Base-by-base conservation (phyloP, 1,139 yeast species). In the Taiozyma sp. region DNA sequence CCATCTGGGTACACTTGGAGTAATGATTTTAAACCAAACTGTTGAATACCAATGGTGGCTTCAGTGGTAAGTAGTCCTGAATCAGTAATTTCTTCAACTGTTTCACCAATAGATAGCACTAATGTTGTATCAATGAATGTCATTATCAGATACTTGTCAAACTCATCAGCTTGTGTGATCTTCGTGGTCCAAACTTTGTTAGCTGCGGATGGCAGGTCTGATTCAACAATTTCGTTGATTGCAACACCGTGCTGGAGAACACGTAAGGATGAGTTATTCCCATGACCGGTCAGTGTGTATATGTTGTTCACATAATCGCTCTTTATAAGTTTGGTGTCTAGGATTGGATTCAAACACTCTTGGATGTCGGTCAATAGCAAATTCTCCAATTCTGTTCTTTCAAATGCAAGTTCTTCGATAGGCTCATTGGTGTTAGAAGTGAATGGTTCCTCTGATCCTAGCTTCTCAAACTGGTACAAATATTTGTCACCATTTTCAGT, bases 1-100 rank as follows among this genome's bases (percentile, higher is more conserved):
- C 95, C 96, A 56, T 80, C 76, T 0, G 82, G 61, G 64, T 88
- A 87, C 1, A 92, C 76, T 64, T 93, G 99, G 4, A 86, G 78
- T 0, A 91, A 67, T 0, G 95, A 80, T 12, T 69, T 64, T 2
- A 61, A 61, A 0, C 96, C 96, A 49, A 92, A 75, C 61, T 85
- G 91, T 50, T 81, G 84, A 0, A 89, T 84, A 1, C 79, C 80
- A 4, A 92, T 61, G 0, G 98, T 90, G 2, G 80, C 75, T 39
- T 81, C 83, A 39, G 78, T 74, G 1, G 75, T 62, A 1, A 78
- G 68, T 28, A 89, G 75, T 2, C 85, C 81, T 0, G 93, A 81
- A 56, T 85, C 86, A 4, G 77, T 72, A 5, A 86, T 88, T 61
- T 88, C 93, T 57, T 86, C 91, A 5, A 89, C 90, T 1, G 81